Conservation (phyloP, 1,139 yeast species). For the Yamadazyma dushanensis region DNA sequence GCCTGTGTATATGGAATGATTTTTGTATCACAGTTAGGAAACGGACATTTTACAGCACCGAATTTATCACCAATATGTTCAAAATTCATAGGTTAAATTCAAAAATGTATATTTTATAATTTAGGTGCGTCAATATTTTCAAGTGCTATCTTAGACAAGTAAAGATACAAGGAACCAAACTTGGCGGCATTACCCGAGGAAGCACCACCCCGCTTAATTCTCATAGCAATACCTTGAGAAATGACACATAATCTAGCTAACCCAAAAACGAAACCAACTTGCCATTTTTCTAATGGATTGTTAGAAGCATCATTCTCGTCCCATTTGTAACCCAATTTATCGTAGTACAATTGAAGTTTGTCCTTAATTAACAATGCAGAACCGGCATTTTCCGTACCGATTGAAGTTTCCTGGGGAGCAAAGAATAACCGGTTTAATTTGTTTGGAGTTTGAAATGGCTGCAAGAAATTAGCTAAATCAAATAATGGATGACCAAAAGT, state of each 20-base stretch:
- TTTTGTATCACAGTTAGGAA: slow-evolving; percentile 34
- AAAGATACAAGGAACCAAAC: slow-evolving; percentile 44
- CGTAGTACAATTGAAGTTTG: slow-evolving; percentile 28
- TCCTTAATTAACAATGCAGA: slow-evolving; percentile 24
- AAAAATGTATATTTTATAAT: slow-evolving; percentile 4
- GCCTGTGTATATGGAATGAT: slow-evolving; percentile 28
- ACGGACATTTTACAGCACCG: slow-evolving; percentile 29
- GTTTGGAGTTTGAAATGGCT: slow-evolving; percentile 54
- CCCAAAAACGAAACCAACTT: slow-evolving; percentile 60
- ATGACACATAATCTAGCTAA: slow-evolving; percentile 60
- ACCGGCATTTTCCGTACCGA: slow-evolving; percentile 38
- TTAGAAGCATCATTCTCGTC: slow-evolving; percentile 31
- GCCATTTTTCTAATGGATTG: slow-evolving; percentile 50
- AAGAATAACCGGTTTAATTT: slow-evolving; percentile 29
- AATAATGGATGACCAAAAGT: slow-evolving; percentile 69
- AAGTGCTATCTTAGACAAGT: slow-evolving; percentile 41
- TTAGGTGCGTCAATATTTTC: slow-evolving; percentile 15
- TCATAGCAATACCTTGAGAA: slow-evolving; percentile 67
- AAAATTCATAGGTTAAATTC: slow-evolving; percentile 9
- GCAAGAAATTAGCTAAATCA: slow-evolving; percentile 61
- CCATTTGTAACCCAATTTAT: slow-evolving; percentile 36
- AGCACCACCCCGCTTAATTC: slow-evolving; percentile 58
- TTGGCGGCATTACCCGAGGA: slow-evolving; percentile 56
- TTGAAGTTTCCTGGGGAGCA: slow-evolving; percentile 29
- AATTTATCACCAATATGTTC: slow-evolving; percentile 7